These are phyloP conservation scores for Scedosporium minutisporum DNA, from an alignment of 2,329 filamentous ascomycete species.

Conservation along the genomic window DNA sequence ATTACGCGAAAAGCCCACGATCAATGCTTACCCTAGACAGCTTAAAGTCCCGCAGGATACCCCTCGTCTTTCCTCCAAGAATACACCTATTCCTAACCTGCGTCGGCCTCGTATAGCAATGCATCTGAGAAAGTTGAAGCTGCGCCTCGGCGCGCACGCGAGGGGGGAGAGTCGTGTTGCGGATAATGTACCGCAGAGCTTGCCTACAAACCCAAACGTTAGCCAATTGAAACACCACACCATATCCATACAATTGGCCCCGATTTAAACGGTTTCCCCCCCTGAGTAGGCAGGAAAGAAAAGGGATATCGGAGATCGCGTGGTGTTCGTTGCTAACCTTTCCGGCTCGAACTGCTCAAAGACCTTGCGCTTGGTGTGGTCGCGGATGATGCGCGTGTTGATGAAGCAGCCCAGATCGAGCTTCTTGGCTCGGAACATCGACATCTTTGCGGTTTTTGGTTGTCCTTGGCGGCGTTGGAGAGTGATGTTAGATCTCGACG, in stretches of 20 bases:
- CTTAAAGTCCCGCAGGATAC: constrained; percentile 89
- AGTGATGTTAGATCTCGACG: neutral
- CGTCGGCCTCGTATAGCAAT: constrained; percentile 85
- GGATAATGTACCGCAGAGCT: constrained; percentile 85
- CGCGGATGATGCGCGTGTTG: constrained; percentile 79
- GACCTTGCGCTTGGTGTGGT: constrained; percentile 93
- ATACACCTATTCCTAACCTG: constrained; percentile 94
- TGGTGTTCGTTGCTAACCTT: constrained; percentile 47
- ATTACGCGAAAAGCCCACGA: neutral
- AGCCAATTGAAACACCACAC: neutral
- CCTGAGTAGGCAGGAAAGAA: neutral
- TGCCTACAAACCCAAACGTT: constrained; percentile 47
- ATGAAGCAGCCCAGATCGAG: constrained; percentile 81
- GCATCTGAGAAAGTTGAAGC: constrained; percentile 88
- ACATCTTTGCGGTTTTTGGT: constrained; percentile 44
- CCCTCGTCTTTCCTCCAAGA: constrained; percentile 77
- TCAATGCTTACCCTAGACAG: constrained; percentile 65
- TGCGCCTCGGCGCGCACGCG: constrained; percentile 84
- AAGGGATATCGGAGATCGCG: neutral
- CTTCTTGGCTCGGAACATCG: constrained; percentile 82
- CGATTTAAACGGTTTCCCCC: too few species aligned
- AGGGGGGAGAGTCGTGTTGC: constrained; percentile 76
- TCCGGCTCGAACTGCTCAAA: constrained; percentile 81
- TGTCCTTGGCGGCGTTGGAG: neutral
- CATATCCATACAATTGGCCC: too few species aligned